phyloP scores from a whole-genome alignment of 139 green algal species.

The Chlorella sp. region DNA sequence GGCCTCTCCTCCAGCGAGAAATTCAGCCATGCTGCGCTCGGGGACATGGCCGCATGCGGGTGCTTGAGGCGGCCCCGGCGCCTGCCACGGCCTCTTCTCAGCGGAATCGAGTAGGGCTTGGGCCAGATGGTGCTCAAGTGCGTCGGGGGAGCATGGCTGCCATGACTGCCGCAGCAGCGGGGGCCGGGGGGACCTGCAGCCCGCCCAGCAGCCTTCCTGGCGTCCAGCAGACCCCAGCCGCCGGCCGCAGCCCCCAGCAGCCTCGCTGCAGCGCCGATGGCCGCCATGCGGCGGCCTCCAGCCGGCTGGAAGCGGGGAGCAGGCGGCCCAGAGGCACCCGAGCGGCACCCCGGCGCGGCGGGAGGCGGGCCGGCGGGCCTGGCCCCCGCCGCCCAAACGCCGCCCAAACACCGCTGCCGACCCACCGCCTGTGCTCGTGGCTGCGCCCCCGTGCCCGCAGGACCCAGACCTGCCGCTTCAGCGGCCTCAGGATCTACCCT shows the following conservation, averaged over 20 bases:
- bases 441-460: constrained; percentile 57
- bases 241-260: no score
- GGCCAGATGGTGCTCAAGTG: constrained; percentile 39
- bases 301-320: no score
- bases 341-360: no score
- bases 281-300: no score
- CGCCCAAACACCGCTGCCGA: no score
- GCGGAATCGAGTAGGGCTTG: not conserved
- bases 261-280: no score
- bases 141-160: constrained; percentile 9
- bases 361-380: no score
- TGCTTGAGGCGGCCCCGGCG: not conserved
- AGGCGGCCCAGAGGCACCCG: no score
- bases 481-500: constrained; percentile 97
- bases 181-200: not conserved
- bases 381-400: no score
- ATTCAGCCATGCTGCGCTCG: not conserved
- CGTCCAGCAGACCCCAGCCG: no score
- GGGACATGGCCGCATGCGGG: not conserved
- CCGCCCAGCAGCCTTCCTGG: not conserved
- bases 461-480: constrained; percentile 97
- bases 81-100: not conserved
- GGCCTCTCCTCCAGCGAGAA: not conserved
- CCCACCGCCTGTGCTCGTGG: no score
- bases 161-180: not conserved